A percentile compares a stretch with the other conserved stretches of the same genome.
Conservation (phyloP, 106 monocot genomes). For the Platanthera zijinensis region DNA sequence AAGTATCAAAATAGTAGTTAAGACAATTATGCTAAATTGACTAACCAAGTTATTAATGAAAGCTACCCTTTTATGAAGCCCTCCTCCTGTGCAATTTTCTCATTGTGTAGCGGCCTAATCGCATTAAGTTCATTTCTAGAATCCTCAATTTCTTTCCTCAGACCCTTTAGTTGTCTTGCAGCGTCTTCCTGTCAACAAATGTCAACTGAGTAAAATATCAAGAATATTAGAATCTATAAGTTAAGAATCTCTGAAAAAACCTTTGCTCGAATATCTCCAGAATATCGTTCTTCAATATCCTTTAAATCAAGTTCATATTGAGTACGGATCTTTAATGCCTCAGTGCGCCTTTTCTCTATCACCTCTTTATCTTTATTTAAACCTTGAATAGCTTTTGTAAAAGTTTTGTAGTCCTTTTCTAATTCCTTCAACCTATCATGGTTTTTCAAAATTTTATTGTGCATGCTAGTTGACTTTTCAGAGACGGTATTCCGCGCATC, state of each 20-base stretch:
- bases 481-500: constrained; percentile 59
- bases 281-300: constrained; percentile 78
- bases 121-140: constrained; percentile 71
- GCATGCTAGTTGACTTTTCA: constrained; percentile 61
- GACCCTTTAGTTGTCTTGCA: constrained; percentile 49
- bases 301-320: constrained; percentile 91
- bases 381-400: constrained; percentile 68
- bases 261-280: constrained; percentile 57
- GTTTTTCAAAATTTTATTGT: constrained; percentile 55
- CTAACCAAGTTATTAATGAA: not conserved
- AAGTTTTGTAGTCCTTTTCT: constrained; percentile 67
- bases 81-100: constrained; percentile 78
- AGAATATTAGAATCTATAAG: not conserved
- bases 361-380: constrained; percentile 64
- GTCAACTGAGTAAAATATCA: constrained; percentile 4
- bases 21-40: not conserved
- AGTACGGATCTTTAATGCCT: constrained; percentile 59
- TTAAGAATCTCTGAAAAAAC: constrained; percentile 20
- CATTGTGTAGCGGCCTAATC: constrained; percentile 53
- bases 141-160: constrained; percentile 80
- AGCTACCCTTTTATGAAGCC: constrained; percentile 72
- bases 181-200: constrained; percentile 66
- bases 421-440: constrained; percentile 54
- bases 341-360: constrained; percentile 52
- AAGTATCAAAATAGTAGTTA: not conserved